Evolutionary conservation across 345 rosid genomes (phyloP), one percentile per base, ranked within the genome.

Genomic region (Populus ilicifolia): DNA sequence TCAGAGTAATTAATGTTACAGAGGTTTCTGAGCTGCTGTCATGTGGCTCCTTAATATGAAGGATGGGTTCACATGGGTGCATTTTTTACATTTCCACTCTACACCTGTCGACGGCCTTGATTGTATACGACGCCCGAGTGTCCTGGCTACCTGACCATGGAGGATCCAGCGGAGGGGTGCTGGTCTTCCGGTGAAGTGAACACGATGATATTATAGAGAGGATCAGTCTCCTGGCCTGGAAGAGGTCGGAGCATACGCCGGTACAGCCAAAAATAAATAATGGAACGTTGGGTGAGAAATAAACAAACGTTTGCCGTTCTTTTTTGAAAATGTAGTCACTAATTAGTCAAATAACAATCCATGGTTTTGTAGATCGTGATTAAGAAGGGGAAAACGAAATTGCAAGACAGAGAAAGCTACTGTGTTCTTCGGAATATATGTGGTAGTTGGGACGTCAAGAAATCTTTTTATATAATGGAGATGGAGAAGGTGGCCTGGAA

Each of bases 11-110:
- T 59, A 59, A 23, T 0, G 63, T 59, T 1, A 1, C 29, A n/a
- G 63, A 4, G 9, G 29, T 59, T 23, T 59, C 63, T 59, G 14
- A 59, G 29, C 10, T 8, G 3, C 1, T 9, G 63, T 23, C 14
- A n/a, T 23, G 63, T n/a, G 29, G 63, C 29, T 23, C 13, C 29
- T 21, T 9, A 21, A 46, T 7, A 2, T 5, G 43, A 75, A 65
- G 18, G 1, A 2, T 6, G 3, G 13, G 30, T 20, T 66, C 72
- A 48, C 72, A 25, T 38, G 54, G 54, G 8, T 44, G 8, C 67
- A 52, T 18, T 67, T 50, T 76, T 62, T 66, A 54, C 44, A 76
- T 10, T 68, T 68, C 54, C 39, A 76, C 73, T 52, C 56, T 33
- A 76, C 66, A 41, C 5, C 5, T 23, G 7, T 44, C 67, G 36